Percentiles rank a stretch among this genome's conserved stretches.
phyloP scores from a whole-genome alignment of 352 stramenopile species.

The Phytopythium mirpurense region DNA sequence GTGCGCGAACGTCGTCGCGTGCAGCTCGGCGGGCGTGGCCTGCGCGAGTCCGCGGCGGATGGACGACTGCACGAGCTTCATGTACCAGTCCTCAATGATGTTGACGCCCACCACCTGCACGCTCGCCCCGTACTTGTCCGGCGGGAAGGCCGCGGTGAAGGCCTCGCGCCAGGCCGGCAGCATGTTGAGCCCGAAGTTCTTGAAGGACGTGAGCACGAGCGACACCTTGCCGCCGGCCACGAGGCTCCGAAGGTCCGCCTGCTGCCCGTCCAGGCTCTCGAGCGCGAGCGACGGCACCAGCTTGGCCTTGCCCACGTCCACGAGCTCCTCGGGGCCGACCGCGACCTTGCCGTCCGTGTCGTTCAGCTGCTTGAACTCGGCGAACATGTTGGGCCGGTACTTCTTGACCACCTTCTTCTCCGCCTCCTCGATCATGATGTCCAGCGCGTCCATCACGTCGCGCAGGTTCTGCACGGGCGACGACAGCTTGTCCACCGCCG shows the following conservation, averaged over 20 bases:
- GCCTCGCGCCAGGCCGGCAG: constrained; percentile 68
- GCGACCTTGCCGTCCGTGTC: constrained; percentile 79
- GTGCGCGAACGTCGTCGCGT: constrained; percentile 52
- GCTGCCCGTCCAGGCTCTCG: constrained; percentile 38
- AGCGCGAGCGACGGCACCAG: constrained; percentile 51
- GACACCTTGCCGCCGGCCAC: constrained; percentile 48
- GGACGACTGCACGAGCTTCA: constrained; percentile 70
- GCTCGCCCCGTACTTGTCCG: constrained; percentile 8
- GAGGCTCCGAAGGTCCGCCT: constrained; percentile 47
- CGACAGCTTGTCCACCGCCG: constrained; percentile 6
- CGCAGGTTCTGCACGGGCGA: constrained; percentile 70
- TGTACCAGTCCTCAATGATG: constrained; percentile 89
- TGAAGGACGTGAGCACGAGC: constrained; percentile 80
- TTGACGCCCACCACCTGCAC: constrained; percentile 73
- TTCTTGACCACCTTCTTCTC: constrained; percentile 84
- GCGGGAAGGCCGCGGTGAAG: constrained; percentile 43
- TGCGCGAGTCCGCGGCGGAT: constrained; percentile 59
- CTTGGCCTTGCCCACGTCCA: constrained; percentile 52
- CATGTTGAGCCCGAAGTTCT: constrained; percentile 83
- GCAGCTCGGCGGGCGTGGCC: constrained; percentile 38
- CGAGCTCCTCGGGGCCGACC: constrained; percentile 40
- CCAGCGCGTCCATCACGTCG: constrained; percentile 66
- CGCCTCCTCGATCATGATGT: constrained; percentile 80
- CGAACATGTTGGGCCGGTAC: constrained; percentile 85
- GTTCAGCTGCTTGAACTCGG: constrained; percentile 87